These are phyloP conservation scores for Suillus paluster DNA, from an alignment of 768 basidiomycete genomes.

Conservation along the genomic window DNA sequence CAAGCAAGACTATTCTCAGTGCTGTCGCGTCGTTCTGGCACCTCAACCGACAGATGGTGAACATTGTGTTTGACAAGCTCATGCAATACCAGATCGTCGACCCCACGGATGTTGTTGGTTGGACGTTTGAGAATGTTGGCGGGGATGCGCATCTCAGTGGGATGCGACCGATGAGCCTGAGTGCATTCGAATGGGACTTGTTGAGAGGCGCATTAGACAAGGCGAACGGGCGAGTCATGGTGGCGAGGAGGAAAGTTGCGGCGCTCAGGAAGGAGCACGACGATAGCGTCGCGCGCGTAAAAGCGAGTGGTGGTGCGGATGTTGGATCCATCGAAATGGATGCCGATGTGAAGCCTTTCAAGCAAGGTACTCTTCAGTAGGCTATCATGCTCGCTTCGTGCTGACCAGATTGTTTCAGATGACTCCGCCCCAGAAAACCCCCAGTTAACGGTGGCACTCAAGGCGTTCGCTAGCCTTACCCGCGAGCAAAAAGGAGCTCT, in stretches of 20 bases:
- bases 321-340: conserved; percentile 67
- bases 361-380: conserved; percentile 31
- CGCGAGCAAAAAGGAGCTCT: conserved; percentile 78
- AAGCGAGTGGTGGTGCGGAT: conserved; percentile 61
- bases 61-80: conserved; percentile 95
- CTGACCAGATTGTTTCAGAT: conserved; percentile 34
- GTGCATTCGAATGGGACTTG: conserved; percentile 83
- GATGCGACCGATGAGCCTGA: conserved; percentile 43
- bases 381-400: too few relatives aligned
- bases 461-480: conserved; percentile 74
- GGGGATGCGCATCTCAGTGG: conserved; percentile 44
- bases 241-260: conserved; percentile 74
- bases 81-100: conserved; percentile 99
- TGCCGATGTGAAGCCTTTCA: conserved; percentile 67
- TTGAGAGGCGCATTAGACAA: conserved; percentile 86
- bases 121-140: conserved; percentile 72
- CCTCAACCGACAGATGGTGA: conserved; percentile 82
- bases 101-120: conserved; percentile 86
- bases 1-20: conserved; percentile 70
- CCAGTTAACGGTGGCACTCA: conserved; percentile 69
- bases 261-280: conserved; percentile 88
- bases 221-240: conserved; percentile 84
- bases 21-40: conserved; percentile 83
- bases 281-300: conserved; percentile 76
- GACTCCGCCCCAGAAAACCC: conserved; percentile 63